Evolutionary conservation across 352 stramenopile species (phyloP), one percentile per base, ranked within the genome.

Genomic region (Vaucheria bursata): DNA sequence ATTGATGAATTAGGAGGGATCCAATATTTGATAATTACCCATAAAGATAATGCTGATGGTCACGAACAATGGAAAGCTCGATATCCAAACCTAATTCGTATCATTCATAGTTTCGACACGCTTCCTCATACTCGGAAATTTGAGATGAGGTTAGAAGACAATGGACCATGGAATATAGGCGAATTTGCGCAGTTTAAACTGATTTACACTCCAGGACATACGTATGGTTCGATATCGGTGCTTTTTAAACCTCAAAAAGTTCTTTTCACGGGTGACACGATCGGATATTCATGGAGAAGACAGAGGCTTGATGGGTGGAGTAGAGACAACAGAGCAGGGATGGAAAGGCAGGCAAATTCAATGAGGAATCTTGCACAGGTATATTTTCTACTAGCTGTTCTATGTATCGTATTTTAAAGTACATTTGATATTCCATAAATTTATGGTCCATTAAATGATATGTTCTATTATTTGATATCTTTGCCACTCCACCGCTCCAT

Each of bases 11-110:
- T 74, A 25, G 78, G 78, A 12, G 78, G 74, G 7, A 71, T 81
- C n/a, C 77, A 71, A 25, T 81, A 83, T 66, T 49, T 78, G 4
- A 40, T 83, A 32, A 34, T 83, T 18, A 83, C 78, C 3, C 71
- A 35, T 33, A 59, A 68, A 3, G 68, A 83, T 18, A 80, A 83
- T 37, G 78, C 78, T n/a, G 29, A 38, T 2, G 78, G 74, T 37
- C 79, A 84, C 50, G 79, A 73, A 39, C n/a, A 7, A 0, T 84
- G 79, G 79, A 84, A 84, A 74, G 70, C 59, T 29, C 70, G 65
- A 2, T 84, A 81, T 36, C 79, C 79, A 34, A 74, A 31, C 2
- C 68, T 76, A 70, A 49, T 73, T 25, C 73, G 79, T n/a, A 69
- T 84, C 34, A 39, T 84, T 12, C 73, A 84, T 69, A 50, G 66